phyloP scores from a whole-genome alignment of 1,284 basidiomycete genomes.

The Hemileia vastatrix region DNA sequence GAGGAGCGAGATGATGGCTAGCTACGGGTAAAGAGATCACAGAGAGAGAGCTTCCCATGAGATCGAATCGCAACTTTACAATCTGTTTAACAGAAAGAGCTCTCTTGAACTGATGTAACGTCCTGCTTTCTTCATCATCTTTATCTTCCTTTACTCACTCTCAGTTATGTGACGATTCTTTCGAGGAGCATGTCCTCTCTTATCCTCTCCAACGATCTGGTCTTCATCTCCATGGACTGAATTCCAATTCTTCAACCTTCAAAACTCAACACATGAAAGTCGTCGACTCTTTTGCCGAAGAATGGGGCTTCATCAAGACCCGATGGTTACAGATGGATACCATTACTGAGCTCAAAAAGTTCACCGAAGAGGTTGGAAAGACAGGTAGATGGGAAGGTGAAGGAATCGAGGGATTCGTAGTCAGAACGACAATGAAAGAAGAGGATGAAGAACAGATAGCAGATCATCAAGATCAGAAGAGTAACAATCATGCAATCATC shows the following conservation, averaged over 20 bases:
- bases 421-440: slow-evolving; percentile 49
- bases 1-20: too few species aligned
- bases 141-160: too few species aligned
- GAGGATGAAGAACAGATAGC: slow-evolving; percentile 28
- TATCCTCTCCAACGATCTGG: slow-evolving; percentile 75
- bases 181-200: slow-evolving; percentile 90
- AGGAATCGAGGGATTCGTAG: slow-evolving; percentile 90
- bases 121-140: background rate
- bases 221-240: slow-evolving; percentile 86
- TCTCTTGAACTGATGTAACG: background rate
- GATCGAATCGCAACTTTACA: background rate
- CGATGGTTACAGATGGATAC: slow-evolving; percentile 55
- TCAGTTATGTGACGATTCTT: slow-evolving; percentile 89
- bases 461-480: slow-evolving; percentile 39
- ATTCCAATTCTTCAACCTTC: slow-evolving; percentile 62
- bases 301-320: slow-evolving; percentile 87
- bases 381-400: slow-evolving; percentile 72
- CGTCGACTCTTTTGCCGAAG: slow-evolving; percentile 69
- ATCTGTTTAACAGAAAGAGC: too few species aligned
- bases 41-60: background rate
- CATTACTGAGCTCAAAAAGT: slow-evolving; percentile 60
- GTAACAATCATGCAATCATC: background rate
- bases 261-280: slow-evolving; percentile 58
- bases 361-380: slow-evolving; percentile 60
- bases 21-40: background rate